Evolutionary conservation across 345 rosid species (phyloP).

Genomic region (Citrus maxima): DNA sequence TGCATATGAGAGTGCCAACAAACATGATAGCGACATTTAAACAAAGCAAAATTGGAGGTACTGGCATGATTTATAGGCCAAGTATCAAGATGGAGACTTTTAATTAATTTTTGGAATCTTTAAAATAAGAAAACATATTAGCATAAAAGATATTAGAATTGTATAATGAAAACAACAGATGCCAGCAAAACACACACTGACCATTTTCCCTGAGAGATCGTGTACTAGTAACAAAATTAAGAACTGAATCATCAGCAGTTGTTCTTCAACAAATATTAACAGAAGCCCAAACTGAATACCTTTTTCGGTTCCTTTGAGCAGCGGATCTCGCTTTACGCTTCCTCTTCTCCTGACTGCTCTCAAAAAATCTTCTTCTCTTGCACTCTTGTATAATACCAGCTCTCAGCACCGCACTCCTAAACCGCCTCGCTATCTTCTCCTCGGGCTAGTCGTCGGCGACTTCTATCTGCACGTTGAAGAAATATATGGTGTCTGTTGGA

Average conservation of each 20-base stretch:
- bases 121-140: neutral
- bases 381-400: slow-evolving; percentile 31
- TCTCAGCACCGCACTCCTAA: slow-evolving; percentile 35
- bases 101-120: neutral
- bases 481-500: no score
- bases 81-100: neutral
- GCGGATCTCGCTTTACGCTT: slow-evolving; percentile 30
- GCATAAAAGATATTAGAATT: neutral
- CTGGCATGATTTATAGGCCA: neutral
- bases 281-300: slow-evolving; percentile 11
- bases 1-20: neutral
- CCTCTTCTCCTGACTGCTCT: slow-evolving; percentile 30
- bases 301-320: slow-evolving; percentile 23
- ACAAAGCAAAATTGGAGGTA: neutral
- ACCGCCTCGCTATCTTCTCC: slow-evolving; percentile 25
- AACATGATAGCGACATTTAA: neutral
- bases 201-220: neutral
- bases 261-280: neutral
- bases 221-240: no score
- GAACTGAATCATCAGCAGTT: no score
- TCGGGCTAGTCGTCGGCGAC: slow-evolving; percentile 35
- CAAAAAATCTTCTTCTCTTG: slow-evolving; percentile 27
- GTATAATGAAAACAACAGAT: neutral
- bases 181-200: neutral
- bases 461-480: slow-evolving; percentile 30